A percentile compares a stretch with the other conserved stretches of the same genome.
Evolutionary conservation across 371 early-diverging fungal species (phyloP).

Genomic region (Homolaphlyctis polyrhiza): DNA sequence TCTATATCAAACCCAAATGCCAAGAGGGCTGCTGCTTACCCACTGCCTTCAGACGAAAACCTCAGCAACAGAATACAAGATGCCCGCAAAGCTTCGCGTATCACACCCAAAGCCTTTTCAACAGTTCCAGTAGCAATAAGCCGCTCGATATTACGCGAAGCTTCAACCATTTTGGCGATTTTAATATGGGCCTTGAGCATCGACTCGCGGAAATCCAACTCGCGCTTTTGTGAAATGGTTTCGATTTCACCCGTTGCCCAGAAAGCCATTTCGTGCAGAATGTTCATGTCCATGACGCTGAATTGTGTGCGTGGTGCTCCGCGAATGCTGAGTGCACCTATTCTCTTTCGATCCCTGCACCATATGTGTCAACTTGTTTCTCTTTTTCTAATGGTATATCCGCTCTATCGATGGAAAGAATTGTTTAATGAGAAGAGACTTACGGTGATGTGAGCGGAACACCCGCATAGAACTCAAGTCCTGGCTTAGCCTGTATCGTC

Average conservation of each 20-base stretch:
- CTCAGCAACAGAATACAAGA: slow-evolving; percentile 6
- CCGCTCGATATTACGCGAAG: not conserved
- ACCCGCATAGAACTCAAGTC: slow-evolving; percentile 17
- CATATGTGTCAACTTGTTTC: no score
- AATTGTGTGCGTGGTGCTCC: slow-evolving; percentile 10
- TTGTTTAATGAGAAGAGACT: no score
- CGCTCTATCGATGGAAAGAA: no score
- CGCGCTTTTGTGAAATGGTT: slow-evolving; percentile 10
- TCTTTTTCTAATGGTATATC: no score
- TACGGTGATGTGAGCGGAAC: slow-evolving; percentile 11
- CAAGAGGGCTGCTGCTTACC: no score
- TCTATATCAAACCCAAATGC: no score
- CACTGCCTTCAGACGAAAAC: slow-evolving; percentile 6
- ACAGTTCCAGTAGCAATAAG: slow-evolving; percentile 1
- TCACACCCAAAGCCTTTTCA: slow-evolving; percentile 10
- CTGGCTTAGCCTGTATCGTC: slow-evolving; percentile 3
- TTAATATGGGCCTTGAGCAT: slow-evolving; percentile 8
- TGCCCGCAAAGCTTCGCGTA: slow-evolving; percentile 8
- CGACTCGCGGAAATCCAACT: slow-evolving; percentile 2
- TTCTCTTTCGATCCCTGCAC: not conserved
- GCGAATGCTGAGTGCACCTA: slow-evolving; percentile 14
- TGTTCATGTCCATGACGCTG: slow-evolving; percentile 20
- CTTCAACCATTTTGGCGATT: not conserved
- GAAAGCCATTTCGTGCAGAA: slow-evolving; percentile 17
- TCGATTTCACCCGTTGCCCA: slow-evolving; percentile 17